Evolutionary conservation across 805 yeast species (phyloP), one percentile per base, ranked within the genome.

Genomic region (Teunomyces kruisii): DNA sequence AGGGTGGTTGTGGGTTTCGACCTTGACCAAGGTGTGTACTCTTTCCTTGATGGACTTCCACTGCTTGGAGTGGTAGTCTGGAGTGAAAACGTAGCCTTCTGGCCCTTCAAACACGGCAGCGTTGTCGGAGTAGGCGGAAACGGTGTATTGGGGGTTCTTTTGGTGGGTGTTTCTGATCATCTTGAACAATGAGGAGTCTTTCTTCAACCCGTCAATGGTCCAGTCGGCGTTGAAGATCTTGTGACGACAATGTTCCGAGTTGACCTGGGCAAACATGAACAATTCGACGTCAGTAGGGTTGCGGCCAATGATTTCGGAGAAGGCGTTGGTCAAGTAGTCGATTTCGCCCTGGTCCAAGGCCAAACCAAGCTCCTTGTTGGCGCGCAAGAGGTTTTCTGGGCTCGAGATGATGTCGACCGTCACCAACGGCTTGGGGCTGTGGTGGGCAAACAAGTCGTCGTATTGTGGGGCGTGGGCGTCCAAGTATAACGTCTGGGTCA

Each of bases 191-290:
- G 96, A 78, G 58, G 78, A 61, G 42, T 85, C 83, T 67, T 88
- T 87, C 58, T 78, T 70, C 43, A 79, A 78, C 42, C 88, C 90
- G 66, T 94, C 97, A 52, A 94, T 88, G 52, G 87, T 87, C 99
- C 99, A 94, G 58, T 88, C 95, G 35, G 99, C 99, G 61, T 94
- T 94, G 78, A 94, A 94, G 55, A 94, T 94, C 74, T 94, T 94
- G 74, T 94, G 99, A 67, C 99, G 88, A 75, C 99, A 94, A 73
- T 94, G 99, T 71, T 94, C 99, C 19, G 97, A 90, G 75, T 94
- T 94, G 55, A 94, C 99, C 72, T 94, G 99, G 33, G 99, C 99
- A 75, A 94, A 94, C 97, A 94, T 94, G 70, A 94, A 94, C 51
- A 94, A 76, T 70, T 94, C 99, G 17, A 90, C 98, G 67, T 94